Conservation (phyloP, 1,284 basidiomycete genomes). For the Heterobasidion annosum region DNA sequence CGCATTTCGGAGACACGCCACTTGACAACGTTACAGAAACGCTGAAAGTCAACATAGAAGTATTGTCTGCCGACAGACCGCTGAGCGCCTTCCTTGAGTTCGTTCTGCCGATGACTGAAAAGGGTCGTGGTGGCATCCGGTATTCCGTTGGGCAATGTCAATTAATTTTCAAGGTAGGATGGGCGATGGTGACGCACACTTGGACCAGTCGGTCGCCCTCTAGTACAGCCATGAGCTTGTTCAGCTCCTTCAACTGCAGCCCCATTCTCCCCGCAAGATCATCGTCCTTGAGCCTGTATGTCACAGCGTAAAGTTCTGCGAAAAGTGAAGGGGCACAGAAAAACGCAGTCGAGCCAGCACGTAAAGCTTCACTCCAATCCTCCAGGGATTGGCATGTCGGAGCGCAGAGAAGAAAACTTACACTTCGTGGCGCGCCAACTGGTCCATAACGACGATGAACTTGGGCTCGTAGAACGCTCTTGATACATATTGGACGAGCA, state of each 20-base stretch:
- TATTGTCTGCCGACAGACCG: constrained; percentile 80
- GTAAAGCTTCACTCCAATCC: neutral
- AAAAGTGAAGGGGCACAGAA: neutral
- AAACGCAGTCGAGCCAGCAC: too few relatives aligned
- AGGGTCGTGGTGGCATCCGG: neutral
- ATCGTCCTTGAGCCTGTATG: constrained; percentile 77
- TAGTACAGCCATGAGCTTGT: constrained; percentile 84
- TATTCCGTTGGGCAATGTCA: too few relatives aligned
- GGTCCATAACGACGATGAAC: constrained; percentile 88
- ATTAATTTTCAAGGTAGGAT: neutral
- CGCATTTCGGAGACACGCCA: constrained; percentile 97
- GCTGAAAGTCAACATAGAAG: constrained; percentile 94
- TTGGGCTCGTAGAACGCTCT: constrained; percentile 93
- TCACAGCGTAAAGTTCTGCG: neutral
- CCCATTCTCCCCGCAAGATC: constrained; percentile 85
- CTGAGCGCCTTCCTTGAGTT: constrained; percentile 76
- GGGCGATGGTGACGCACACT: constrained; percentile 36
- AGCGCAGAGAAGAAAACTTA: constrained; percentile 41
- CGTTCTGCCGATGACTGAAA: constrained; percentile 72
- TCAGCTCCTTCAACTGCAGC: constrained; percentile 86
- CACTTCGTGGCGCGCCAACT: constrained; percentile 87
- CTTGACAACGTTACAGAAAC: constrained; percentile 95
- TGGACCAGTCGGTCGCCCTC: constrained; percentile 80
- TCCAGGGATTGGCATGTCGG: neutral
- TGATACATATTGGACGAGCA: constrained; percentile 87